Evolutionary conservation across 106 monocot genomes (phyloP), one percentile per base, ranked within the genome.

Genomic region (Agapanthus africanus): DNA sequence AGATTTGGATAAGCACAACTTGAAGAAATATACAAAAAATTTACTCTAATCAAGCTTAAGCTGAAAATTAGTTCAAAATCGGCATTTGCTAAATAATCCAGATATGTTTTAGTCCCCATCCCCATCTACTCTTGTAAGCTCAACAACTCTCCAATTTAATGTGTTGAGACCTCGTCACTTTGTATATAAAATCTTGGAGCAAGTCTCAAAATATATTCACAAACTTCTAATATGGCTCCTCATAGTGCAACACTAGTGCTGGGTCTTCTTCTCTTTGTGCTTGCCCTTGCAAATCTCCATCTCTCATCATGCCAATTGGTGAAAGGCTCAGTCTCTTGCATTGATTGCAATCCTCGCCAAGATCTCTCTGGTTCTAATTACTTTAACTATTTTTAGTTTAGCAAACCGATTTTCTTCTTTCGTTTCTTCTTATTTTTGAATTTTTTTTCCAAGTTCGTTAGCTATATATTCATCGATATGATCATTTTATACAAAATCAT

Each of bases 311-410:
- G 34, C 46, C 44, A 21, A 6, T 11, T 63, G 13, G 37, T 63
- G 19, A 63, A 23, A 22, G 72, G 72, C 26, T 72, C 72, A 16
- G 72, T 72, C 46, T 11, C 72, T 36, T 72, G 72, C 62, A 19
- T 33, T 19, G 72, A 72, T 63, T 72, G 72, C 33, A 32, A 27
- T 23, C 61, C 62, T 46, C 56, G 26, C 27, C 15, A 72, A 19
- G 63, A 72, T 15, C 62, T 72, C 33, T 72, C 72, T 34, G 72
- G 72, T 72, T 46, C 22, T 47, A n/a, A n/a, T n/a, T n/a, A n/a
- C n/a, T n/a, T n/a, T n/a, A n/a, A n/a, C n/a, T n/a, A n/a, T n/a
- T n/a, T n/a, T n/a, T n/a, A n/a, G n/a, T n/a, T n/a, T n/a, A n/a
- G n/a, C n/a, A n/a, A n/a, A n/a, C n/a, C n/a, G n/a, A n/a, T n/a